Evolutionary conservation across 768 basidiomycete genomes (phyloP), one percentile per base, ranked within the genome.

Genomic region (Xanthoconium purpureum): DNA sequence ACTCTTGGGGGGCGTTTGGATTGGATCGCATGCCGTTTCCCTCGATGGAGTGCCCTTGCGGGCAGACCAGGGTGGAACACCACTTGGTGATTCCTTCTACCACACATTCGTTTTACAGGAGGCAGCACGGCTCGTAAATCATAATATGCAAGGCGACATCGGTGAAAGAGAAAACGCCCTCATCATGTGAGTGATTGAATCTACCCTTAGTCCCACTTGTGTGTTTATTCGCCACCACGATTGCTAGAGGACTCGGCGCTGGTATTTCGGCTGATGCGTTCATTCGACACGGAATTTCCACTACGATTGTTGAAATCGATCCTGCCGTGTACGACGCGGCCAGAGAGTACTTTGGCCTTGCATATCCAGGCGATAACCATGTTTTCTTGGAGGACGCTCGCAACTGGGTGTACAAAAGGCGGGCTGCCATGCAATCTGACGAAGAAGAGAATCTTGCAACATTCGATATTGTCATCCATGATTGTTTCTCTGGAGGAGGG

Each of bases 401-500:
- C 30, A 58, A 63, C 13, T 94, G 88, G 84, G 81, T 87, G n/a
- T 40, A 65, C 33, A 72, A 78, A 9, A 71, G 75, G 46, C 78
- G 77, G 50, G 60, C 64, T 40, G 28, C 52, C 35, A 61, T 61
- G 45, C 69, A 69, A 10, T 73, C 74, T 18, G 46, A 58, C 42
- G 49, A 50, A 20, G 18, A 51, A 14, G 35, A 46, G n/a, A 43
- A 15, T 29, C 18, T n/a, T 40, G 33, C 60, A 10, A 51, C 50
- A 9, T 92, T 83, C 66, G 88, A 91, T 61, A 78, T 88, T 58
- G 82, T 94, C 39, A 76, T 96, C 0, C 96, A 98, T 62, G 95
- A 96, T 64, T 91, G 91, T 66, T 98, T 97, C 69, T 93, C 94
- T 10, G 96, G 95, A 10, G 96, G 96, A 4, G 84, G 84, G n/a